phyloP scores from a whole-genome alignment of 2,329 filamentous ascomycete species.

The Pseudocercospora macadamiae region DNA sequence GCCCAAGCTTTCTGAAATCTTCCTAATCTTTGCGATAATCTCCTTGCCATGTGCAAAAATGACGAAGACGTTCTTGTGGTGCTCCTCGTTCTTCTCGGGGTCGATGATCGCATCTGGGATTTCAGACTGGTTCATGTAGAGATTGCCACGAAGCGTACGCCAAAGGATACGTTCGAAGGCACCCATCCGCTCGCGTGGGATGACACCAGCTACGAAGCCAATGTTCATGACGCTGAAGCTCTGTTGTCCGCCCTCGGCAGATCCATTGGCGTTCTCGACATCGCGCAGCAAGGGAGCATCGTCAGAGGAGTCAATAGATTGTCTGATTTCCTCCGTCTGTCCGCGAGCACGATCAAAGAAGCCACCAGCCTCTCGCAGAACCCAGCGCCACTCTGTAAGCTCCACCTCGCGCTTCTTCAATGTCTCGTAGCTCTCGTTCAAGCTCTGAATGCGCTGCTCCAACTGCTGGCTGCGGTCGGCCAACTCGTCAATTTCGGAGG shows the following conservation, averaged over 20 bases:
- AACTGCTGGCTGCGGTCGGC: conserved; percentile 89
- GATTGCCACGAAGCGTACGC: conserved; percentile 93
- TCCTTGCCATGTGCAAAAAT: conserved; percentile 99
- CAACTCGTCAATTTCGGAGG: conserved; percentile 94
- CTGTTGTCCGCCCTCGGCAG: conserved; percentile 34
- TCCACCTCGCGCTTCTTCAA: conserved; percentile 97
- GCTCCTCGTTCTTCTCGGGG: conserved; percentile 85
- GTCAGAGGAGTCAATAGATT: conserved; percentile 81
- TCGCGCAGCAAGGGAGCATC: conserved; percentile 93
- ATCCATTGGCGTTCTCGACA: conserved; percentile 72
- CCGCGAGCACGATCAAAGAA: conserved; percentile 97
- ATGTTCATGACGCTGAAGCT: conserved; percentile 96
- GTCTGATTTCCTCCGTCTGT: conserved; percentile 93
- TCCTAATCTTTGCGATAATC: conserved; percentile 97
- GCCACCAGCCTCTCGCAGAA: conserved; percentile 89
- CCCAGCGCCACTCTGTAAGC: conserved; percentile 97
- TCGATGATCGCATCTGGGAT: conserved; percentile 92
- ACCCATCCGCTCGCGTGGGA: conserved; percentile 86
- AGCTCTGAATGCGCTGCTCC: conserved; percentile 84
- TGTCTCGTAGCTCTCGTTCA: conserved; percentile 98
- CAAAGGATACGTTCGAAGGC: conserved; percentile 97
- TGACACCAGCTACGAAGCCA: conserved; percentile 95
- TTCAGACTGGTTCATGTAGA: conserved; percentile 99
- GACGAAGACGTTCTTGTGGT: conserved; percentile 98
- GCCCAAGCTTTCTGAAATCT: conserved; percentile 96